These are phyloP conservation scores for Leccinum truebloodii DNA, from an alignment of 768 basidiomycete genomes.

Conservation along the genomic window DNA sequence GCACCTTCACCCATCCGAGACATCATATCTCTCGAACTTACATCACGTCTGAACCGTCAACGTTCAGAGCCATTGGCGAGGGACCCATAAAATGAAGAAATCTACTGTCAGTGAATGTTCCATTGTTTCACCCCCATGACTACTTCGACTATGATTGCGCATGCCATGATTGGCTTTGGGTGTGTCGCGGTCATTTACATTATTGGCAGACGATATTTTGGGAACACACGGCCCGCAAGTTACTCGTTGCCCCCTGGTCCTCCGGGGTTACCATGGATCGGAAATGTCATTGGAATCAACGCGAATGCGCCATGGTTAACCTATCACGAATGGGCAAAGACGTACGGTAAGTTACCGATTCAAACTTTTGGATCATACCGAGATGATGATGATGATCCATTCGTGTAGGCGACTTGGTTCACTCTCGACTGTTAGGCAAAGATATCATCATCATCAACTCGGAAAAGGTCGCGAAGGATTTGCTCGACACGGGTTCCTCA, in stretches of 20 bases:
- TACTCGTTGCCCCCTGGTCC: not conserved
- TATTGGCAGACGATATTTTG: not conserved
- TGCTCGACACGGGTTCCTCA: not conserved
- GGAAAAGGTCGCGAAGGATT: not conserved
- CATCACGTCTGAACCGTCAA: not conserved
- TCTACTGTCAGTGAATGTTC: not conserved
- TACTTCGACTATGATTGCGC: not conserved
- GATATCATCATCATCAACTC: slow-evolving; percentile 2
- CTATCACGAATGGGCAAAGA: not conserved
- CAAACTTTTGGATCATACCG: not conserved
- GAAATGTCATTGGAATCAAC: not conserved
- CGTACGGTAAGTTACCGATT: not conserved
- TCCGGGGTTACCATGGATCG: not conserved
- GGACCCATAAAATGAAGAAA: not conserved
- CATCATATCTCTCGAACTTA: not conserved
- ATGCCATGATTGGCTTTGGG: not conserved
- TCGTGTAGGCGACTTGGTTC: not conserved
- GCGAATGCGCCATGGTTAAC: not conserved
- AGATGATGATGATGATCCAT: not conserved
- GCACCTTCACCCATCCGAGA: not conserved
- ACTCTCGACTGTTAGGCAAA: not conserved
- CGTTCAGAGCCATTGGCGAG: not conserved
- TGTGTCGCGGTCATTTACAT: not conserved
- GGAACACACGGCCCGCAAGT: not conserved
- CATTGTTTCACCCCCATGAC: not conserved